Conservation (phyloP, 306 rosid genomes). For the Trichosanthes cucumerina region DNA sequence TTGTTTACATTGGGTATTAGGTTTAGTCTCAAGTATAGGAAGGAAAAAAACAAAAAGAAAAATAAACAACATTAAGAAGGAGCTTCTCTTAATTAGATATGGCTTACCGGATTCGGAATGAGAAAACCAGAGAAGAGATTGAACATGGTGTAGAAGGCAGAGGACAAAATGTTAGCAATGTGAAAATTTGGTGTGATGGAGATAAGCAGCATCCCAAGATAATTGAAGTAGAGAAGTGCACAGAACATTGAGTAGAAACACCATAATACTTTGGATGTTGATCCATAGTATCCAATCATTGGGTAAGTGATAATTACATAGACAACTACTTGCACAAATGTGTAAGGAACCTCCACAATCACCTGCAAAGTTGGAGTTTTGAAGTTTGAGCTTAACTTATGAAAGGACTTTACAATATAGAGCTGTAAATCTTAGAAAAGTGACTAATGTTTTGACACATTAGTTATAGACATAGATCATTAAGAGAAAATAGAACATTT, state of each 20-base stretch:
- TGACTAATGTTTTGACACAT: neutral
- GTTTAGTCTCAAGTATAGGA: neutral
- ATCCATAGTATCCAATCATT: conserved; percentile 29
- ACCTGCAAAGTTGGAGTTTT: conserved; percentile 19
- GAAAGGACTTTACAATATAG: neutral
- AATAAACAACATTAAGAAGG: neutral
- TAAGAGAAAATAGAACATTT: neutral
- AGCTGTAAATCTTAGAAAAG: neutral
- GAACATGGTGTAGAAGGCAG: conserved; percentile 20
- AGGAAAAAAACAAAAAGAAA: neutral
- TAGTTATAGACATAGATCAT: too few species aligned
- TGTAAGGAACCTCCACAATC: conserved; percentile 36
- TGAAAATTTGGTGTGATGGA: conserved; percentile 31
- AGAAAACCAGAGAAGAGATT: conserved; percentile 40
- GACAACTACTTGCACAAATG: conserved; percentile 14
- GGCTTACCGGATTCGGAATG: conserved; percentile 31
- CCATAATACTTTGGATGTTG: conserved; percentile 28
- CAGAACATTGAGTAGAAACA: conserved; percentile 28
- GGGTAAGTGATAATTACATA: conserved; percentile 24
- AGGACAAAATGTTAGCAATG: conserved; percentile 22
- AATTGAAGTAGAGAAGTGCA: conserved; percentile 25
- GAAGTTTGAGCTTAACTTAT: neutral
- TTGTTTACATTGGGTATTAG: neutral
- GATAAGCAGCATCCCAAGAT: conserved; percentile 34
- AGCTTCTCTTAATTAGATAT: neutral